Evolutionary conservation across 75 land plant genomes (phyloP), one percentile per base, ranked within the genome.

Genomic region (Sequoiadendron giganteum): DNA sequence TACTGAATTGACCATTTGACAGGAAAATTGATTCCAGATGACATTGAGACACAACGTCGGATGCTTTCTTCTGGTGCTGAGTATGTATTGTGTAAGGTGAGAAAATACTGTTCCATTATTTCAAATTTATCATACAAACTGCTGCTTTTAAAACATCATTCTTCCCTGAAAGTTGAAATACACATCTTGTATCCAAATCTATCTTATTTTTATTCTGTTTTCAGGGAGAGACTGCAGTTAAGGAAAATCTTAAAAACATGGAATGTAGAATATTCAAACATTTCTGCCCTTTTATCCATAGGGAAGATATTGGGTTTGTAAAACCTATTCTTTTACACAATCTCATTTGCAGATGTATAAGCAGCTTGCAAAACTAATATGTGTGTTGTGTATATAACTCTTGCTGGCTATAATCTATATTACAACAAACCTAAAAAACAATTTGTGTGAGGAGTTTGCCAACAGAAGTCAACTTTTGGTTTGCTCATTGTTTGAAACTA

Each of bases 61-160:
- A 88, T 98, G 88, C 92, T 95, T 73, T 85, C 90, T 88, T 75
- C 89, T 88, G 91, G 91, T 87, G 93, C 93, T 84, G 97, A 95
- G 82, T 88, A 90, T 89, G 93, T 95, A 38, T 72, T 96, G 28
- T 81, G 80, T 70, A 94, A 94, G 96, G 96, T 54, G 86, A 38
- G 73, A 55, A 49, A 85, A 55, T 40, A 28, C 11, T 45, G 11
- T 43, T 30, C 83, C 10, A 8, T 38, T 73, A 21, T 25, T 81
- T 43, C 49, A 15, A 81, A 28, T 19, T 25, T 80, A 28, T 81
- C 14, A 45, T 81, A 81, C n/a, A 81, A 81, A 2, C 11, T 81
- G 1, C 3, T 73, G 77, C 34, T 73, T 73, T 32, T 73, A 3
- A 21, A 73, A 73, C 11, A 34, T 34, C 77, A 73, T 32, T 32